Base-by-base conservation (phyloP, 495 filamentous ascomycete species). In the Penicillium cosmopolitanum region DNA sequence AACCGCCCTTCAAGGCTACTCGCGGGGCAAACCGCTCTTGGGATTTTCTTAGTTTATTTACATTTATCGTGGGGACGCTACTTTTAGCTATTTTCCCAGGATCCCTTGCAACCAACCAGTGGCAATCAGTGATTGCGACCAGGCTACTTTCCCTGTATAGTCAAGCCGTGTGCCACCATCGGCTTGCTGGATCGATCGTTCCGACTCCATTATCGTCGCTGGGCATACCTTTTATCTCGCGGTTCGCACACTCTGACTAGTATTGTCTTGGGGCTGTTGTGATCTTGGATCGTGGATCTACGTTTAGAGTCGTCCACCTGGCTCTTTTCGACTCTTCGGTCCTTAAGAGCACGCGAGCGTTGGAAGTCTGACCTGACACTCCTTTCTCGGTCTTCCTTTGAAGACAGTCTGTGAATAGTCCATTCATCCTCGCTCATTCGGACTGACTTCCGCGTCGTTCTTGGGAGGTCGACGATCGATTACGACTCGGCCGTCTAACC, bases 1-100 rank as follows among this genome's bases (percentile, higher is more conserved):
- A 51, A 51, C 50, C 25, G 33, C 33, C 50, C 50, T 19, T 48
- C 46, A 48, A 48, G 23, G 50, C 25, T 43, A 38, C 50, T 58
- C 56, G 56, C 57, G 57, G 58, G 53, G 58, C 58, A 61, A 56
- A 51, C 58, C 53, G 52, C 47, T 25, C 23, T 25, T 25, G 15
- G 33, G 35, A 51, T 46, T 57, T 57, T 60, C 51, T 60, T 58
- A 53, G 51, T 64, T 38, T 51, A 53, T 51, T 31, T 56, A 58
- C 57, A 66, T 71, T 66, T 69, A 64, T 54, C 69, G 67, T 61
- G 55, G 60, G 64, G 59, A 56, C 64, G 64, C 65, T 67, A 66
- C 64, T 62, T 55, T 60, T 68, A 60, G 62, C 66, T 58, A 66
- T 38, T 50, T 54, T 66, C 57, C 51, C 56, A 63, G 61, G 58